phyloP scores from a whole-genome alignment of 495 filamentous ascomycete species.

The Geopyxis carbonaria region DNA sequence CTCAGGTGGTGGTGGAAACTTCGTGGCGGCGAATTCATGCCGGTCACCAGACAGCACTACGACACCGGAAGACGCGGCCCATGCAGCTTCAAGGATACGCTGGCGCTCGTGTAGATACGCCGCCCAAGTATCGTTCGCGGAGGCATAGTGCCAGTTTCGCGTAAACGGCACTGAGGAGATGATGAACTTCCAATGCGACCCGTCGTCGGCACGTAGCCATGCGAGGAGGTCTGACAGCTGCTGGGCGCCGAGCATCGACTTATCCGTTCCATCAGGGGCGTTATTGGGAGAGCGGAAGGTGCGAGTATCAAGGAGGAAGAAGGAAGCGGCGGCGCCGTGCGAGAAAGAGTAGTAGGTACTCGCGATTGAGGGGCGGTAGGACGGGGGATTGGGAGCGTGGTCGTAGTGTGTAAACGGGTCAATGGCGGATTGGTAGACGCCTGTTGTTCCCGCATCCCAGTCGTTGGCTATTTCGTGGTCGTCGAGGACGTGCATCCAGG shows the following conservation, averaged over 20 bases:
- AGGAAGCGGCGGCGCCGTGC: slow-evolving; percentile 64
- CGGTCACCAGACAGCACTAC: slow-evolving; percentile 77
- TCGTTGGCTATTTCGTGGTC: slow-evolving; percentile 95
- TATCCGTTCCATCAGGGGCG: slow-evolving; percentile 35
- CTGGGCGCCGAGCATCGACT: slow-evolving; percentile 68
- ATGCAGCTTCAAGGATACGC: slow-evolving; percentile 73
- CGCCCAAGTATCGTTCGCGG: slow-evolving; percentile 68
- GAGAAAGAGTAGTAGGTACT: slow-evolving; percentile 79
- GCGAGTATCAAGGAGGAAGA: slow-evolving; percentile 89
- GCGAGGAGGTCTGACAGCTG: slow-evolving; percentile 65
- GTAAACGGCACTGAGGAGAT: slow-evolving; percentile 83
- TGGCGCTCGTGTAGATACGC: slow-evolving; percentile 68
- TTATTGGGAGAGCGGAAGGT: slow-evolving; percentile 57
- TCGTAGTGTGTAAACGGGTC: slow-evolving; percentile 84
- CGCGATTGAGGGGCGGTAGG: slow-evolving; percentile 36
- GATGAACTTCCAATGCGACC: slow-evolving; percentile 69
- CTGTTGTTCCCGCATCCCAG: slow-evolving; percentile 59
- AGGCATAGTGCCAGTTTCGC: slow-evolving; percentile 81
- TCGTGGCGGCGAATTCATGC: slow-evolving; percentile 91
- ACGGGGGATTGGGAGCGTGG: slow-evolving; percentile 62
- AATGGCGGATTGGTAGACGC: slow-evolving; percentile 54
- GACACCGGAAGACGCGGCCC: slow-evolving; percentile 62
- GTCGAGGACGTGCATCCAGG: slow-evolving; percentile 91
- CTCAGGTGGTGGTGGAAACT: slow-evolving; percentile 44
- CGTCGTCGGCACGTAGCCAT: slow-evolving; percentile 38